Evolutionary conservation across 2,329 filamentous ascomycete genomes (phyloP).

Genomic region (Byssothecium circinans): DNA sequence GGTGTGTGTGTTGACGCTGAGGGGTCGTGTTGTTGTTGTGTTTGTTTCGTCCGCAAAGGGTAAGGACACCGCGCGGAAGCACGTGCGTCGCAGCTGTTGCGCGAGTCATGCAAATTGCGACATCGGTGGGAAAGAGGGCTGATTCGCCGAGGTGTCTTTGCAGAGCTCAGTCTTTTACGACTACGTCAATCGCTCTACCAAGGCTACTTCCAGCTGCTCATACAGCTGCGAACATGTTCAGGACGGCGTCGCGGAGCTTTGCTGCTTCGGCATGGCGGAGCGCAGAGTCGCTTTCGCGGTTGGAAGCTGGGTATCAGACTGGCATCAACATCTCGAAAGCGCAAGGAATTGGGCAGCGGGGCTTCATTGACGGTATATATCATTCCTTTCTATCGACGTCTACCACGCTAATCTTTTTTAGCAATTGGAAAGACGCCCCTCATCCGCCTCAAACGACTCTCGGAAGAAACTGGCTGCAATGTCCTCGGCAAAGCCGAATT

Average conservation of each 20-base stretch:
- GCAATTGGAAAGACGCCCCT: slow-evolving; percentile 97
- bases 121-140: slow-evolving; percentile 23
- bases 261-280: slow-evolving; percentile 62
- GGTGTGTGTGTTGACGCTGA: slow-evolving; percentile 5
- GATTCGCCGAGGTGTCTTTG: slow-evolving; percentile 16
- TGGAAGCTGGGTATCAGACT: slow-evolving; percentile 58
- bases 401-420: slow-evolving; percentile 41
- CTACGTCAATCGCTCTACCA: neutral
- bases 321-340: slow-evolving; percentile 75
- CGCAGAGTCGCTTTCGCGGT: slow-evolving; percentile 50
- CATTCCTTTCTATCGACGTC: neutral
- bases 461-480: slow-evolving; percentile 88
- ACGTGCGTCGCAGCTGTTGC: neutral
- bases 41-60: slow-evolving; percentile 7
- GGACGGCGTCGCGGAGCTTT: slow-evolving; percentile 68
- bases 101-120: slow-evolving; percentile 19
- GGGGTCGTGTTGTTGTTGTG: slow-evolving; percentile 18
- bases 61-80: slow-evolving; percentile 7
- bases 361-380: slow-evolving; percentile 80
- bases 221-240: slow-evolving; percentile 60
- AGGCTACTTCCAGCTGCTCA: neutral
- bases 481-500: slow-evolving; percentile 97
- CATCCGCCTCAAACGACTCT: slow-evolving; percentile 85
- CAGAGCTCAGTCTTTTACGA: slow-evolving; percentile 2
- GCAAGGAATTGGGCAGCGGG: slow-evolving; percentile 74